These are phyloP conservation scores for Tuber aestivum DNA, from an alignment of 495 filamentous ascomycete species.

Conservation along the genomic window DNA sequence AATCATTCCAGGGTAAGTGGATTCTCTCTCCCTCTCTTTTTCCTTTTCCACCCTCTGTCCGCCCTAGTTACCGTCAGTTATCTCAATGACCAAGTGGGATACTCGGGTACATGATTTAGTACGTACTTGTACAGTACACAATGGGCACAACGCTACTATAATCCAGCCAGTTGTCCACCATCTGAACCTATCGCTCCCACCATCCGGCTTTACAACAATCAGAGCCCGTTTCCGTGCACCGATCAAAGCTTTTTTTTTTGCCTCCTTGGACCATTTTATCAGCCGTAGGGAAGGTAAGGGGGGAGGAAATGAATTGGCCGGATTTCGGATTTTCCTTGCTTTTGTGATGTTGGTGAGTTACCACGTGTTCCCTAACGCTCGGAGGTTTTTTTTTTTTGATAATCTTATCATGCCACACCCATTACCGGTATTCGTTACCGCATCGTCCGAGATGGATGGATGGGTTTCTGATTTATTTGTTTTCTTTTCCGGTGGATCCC, in stretches of 20 bases:
- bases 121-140: not conserved
- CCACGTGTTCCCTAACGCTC: conserved; percentile 1
- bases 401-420: not conserved
- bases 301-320: not conserved
- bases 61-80: not conserved
- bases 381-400: not conserved
- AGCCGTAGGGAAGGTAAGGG: not conserved
- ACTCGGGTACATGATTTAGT: not conserved
- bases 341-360: not conserved
- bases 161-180: not conserved
- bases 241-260: not conserved
- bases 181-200: not conserved
- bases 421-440: conserved; percentile 2
- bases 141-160: not conserved
- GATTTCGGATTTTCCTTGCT: not conserved
- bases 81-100: not conserved
- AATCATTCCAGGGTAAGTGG: not conserved
- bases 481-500: not conserved
- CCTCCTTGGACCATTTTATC: not conserved
- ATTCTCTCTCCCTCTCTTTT: not conserved
- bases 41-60: not conserved
- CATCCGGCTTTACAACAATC: not conserved
- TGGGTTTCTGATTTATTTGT: not conserved
- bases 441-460: not conserved
- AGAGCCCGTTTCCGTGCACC: not conserved